Conservation (phyloP, 495 filamentous ascomycete genomes). For the Achaetomiella virescens region DNA sequence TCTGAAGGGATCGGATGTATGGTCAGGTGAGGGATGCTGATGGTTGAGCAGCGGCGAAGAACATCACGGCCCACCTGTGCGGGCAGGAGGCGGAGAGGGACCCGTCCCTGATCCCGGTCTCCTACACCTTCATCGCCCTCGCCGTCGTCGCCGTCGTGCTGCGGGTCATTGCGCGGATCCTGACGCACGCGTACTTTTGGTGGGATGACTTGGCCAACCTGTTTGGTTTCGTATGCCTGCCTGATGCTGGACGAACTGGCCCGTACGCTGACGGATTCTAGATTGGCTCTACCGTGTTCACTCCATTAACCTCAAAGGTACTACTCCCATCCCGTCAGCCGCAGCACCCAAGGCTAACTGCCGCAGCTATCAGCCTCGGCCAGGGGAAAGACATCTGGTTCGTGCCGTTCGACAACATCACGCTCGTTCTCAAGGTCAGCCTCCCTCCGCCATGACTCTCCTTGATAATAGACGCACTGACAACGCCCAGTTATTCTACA, state of each 20-base stretch:
- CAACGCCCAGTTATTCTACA: constrained; percentile 17
- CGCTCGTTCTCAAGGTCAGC: constrained; percentile 18
- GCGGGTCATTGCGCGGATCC: constrained; percentile 23
- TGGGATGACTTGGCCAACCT: constrained; percentile 31
- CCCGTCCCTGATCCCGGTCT: constrained; percentile 11
- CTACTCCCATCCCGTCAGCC: neutral
- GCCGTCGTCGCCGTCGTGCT: constrained; percentile 20
- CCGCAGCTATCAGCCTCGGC: constrained; percentile 34
- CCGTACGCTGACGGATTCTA: neutral
- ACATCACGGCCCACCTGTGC: constrained; percentile 17
- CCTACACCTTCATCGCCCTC: constrained; percentile 20
- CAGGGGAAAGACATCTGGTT: constrained; percentile 45
- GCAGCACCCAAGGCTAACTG: neutral
- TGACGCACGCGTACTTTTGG: constrained; percentile 30
- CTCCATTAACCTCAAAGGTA: constrained; percentile 13
- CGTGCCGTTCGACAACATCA: constrained; percentile 42
- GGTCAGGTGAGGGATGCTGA: neutral
- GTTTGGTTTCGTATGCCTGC: constrained; percentile 20
- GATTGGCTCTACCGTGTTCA: constrained; percentile 16
- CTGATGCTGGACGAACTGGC: neutral
- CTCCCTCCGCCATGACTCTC: neutral
- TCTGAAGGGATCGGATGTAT: neutral
- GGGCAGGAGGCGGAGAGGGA: neutral
- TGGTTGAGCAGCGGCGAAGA: constrained; percentile 18
- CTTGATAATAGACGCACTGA: too few species aligned